Percentiles rank a stretch among this genome's conserved stretches.
Evolutionary conservation across 2,329 filamentous ascomycete genomes (phyloP).

Genomic region (Trichoderma harzianum): DNA sequence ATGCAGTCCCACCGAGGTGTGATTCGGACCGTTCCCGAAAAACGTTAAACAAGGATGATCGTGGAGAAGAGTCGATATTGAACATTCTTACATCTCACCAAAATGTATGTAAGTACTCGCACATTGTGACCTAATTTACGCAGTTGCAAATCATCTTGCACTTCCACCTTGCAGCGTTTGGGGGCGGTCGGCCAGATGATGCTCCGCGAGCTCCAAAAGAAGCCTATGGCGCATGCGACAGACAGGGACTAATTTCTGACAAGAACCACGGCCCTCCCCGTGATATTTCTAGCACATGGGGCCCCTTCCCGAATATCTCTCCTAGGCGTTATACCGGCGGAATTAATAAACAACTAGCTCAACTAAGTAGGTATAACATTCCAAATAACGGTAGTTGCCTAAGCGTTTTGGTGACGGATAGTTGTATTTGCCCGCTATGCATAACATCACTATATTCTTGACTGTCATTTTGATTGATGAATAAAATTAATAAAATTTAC

Average conservation of each 20-base stretch:
- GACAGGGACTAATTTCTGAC: constrained; percentile 7
- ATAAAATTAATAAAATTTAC: not conserved
- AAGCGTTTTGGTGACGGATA: not conserved
- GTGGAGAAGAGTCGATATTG: not conserved
- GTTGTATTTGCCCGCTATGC: not conserved
- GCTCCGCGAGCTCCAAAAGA: not conserved
- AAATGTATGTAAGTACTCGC: not conserved
- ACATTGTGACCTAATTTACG: not conserved
- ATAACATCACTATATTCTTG: not conserved
- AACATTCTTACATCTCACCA: not conserved
- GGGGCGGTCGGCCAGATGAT: constrained; percentile 4
- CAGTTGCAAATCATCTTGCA: not conserved
- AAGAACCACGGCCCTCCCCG: not conserved
- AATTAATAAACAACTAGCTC: not conserved
- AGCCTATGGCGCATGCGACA: not conserved
- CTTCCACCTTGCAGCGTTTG: not conserved
- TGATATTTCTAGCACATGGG: not conserved
- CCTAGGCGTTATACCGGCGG: not conserved
- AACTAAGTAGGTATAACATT: not conserved
- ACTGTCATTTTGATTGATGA: not conserved
- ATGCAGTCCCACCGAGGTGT: not conserved
- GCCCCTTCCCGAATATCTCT: not conserved
- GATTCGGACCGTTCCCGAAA: constrained; percentile 3
- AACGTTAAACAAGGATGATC: not conserved
- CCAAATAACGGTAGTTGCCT: not conserved